Percentiles rank a stretch among this genome's conserved stretches.
These are phyloP conservation scores for Lentithecium fluviatile DNA, from an alignment of 495 filamentous ascomycete genomes.

Conservation along the genomic window DNA sequence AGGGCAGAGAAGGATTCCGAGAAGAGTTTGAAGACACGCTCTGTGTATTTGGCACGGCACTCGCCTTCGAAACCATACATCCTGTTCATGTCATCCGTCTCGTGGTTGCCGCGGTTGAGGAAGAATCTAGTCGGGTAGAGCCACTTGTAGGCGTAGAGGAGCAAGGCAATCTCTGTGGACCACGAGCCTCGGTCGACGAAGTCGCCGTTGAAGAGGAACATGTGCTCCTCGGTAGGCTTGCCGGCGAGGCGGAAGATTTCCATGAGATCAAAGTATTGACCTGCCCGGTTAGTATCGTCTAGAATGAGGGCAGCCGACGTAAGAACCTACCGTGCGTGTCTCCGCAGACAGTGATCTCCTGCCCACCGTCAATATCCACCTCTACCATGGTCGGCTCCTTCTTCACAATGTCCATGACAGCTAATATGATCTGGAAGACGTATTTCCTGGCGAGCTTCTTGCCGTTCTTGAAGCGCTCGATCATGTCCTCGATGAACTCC, in stretches of 20 bases:
- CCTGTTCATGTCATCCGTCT: constrained; percentile 99
- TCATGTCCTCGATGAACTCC: constrained; percentile 97
- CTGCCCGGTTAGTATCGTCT: constrained; percentile 44
- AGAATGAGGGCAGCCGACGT: not conserved
- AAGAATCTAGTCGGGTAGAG: constrained; percentile 83
- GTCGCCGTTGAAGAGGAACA: constrained; percentile 98
- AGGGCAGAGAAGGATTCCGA: constrained; percentile 97
- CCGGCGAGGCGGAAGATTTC: constrained; percentile 95
- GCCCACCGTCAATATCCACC: constrained; percentile 72
- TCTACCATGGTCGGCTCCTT: constrained; percentile 97
- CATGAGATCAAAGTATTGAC: constrained; percentile 97
- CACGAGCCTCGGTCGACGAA: constrained; percentile 97
- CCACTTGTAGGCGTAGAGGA: constrained; percentile 97
- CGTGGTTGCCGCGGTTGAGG: constrained; percentile 97
- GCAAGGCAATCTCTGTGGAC: constrained; percentile 92
- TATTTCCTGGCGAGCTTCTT: constrained; percentile 96
- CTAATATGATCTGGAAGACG: constrained; percentile 90
- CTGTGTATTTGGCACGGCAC: constrained; percentile 96
- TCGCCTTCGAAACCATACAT: constrained; percentile 99
- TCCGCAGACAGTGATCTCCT: constrained; percentile 88
- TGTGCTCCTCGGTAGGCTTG: constrained; percentile 74
- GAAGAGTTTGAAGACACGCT: constrained; percentile 94
- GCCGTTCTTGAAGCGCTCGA: constrained; percentile 88
- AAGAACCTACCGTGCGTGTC: constrained; percentile 80
- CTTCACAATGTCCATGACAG: constrained; percentile 84